Percentiles rank a stretch among this genome's conserved stretches.
Conservation (phyloP, 805 yeast species). For the Dipodascus albidus region DNA sequence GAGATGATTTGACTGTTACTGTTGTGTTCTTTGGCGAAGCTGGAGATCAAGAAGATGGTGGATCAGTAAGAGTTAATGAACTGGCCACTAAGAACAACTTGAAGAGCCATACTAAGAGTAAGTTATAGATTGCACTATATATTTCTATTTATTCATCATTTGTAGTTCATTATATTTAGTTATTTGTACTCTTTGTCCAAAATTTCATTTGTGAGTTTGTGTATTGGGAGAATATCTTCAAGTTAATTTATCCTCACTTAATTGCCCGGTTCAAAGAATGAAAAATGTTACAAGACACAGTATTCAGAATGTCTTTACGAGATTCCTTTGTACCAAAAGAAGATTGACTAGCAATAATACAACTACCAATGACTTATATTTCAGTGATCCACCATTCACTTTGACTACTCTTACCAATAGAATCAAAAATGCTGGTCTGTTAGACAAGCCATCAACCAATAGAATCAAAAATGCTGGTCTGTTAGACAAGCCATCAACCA, state of each 20-base stretch:
- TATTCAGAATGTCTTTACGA: neutral
- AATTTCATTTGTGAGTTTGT: no score
- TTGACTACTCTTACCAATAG: neutral
- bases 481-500: neutral
- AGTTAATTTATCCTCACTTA: no score
- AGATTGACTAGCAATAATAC: neutral
- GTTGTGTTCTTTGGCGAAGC: constrained; percentile 76
- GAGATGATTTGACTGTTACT: constrained; percentile 94
- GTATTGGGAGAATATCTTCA: no score
- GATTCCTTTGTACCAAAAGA: neutral
- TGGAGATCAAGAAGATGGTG: constrained; percentile 16
- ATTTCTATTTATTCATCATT: neutral
- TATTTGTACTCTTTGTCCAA: no score
- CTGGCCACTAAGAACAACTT: constrained; percentile 17
- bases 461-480: neutral
- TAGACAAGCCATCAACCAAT: neutral
- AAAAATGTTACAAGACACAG: no score
- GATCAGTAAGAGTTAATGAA: constrained; percentile 20
- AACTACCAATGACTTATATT: neutral
- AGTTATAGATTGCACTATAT: constrained; percentile 11
- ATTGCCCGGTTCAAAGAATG: no score
- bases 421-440: neutral
- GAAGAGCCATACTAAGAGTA: constrained; percentile 8
- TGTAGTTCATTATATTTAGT: neutral
- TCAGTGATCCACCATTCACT: constrained; percentile 1